Conservation (phyloP, 495 filamentous ascomycete genomes). For the Rhypophila decipiens region DNA sequence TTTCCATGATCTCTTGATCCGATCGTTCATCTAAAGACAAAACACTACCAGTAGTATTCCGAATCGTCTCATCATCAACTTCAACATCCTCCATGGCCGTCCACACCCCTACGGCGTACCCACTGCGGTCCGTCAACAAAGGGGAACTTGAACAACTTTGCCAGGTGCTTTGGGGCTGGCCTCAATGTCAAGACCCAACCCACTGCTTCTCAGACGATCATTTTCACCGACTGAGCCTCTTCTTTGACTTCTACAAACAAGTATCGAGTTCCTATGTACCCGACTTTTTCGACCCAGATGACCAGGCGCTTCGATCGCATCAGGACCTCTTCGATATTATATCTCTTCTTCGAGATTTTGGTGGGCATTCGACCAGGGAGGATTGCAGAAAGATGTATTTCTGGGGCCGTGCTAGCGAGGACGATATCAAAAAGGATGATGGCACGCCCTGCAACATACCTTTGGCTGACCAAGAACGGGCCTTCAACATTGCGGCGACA, state of each 20-base stretch:
- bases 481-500: conserved; percentile 25
- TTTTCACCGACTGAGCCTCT: conserved; percentile 14
- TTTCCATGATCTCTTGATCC: too few relatives aligned
- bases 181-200: neutral
- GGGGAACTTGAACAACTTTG: conserved; percentile 14
- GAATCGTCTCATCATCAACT: too few relatives aligned
- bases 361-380: conserved; percentile 3
- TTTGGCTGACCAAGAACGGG: conserved; percentile 7
- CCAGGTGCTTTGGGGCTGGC: conserved; percentile 25
- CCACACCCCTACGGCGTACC: conserved; percentile 16
- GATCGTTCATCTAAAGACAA: too few relatives aligned
- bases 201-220: conserved; percentile 6
- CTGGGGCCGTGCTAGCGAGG: neutral
- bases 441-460: neutral
- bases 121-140: conserved; percentile 7
- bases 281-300: conserved; percentile 12
- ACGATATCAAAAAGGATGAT: neutral
- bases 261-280: conserved; percentile 22
- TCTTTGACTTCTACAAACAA: conserved; percentile 28
- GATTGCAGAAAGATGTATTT: conserved; percentile 3
- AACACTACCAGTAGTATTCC: too few relatives aligned
- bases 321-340: conserved; percentile 26
- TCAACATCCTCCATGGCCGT: too few relatives aligned
- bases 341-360: conserved; percentile 8
- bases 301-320: conserved; percentile 18